Evolutionary conservation across 2,329 filamentous ascomycete genomes (phyloP), one percentile per base, ranked within the genome.

Genomic region (Fusarium poae): DNA sequence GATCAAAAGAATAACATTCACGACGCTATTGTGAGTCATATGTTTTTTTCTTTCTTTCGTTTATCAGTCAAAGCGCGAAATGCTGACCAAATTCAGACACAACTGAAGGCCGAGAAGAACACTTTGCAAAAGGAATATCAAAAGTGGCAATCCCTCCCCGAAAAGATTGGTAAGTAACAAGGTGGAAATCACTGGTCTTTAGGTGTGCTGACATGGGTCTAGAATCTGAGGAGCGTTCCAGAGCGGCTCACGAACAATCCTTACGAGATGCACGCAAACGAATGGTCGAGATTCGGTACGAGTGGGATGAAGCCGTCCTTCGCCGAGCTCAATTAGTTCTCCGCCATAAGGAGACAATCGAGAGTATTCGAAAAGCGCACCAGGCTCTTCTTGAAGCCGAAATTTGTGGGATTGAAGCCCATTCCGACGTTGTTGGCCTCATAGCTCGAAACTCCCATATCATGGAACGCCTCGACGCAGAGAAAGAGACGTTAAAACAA

Each of bases 341-440:
- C 34, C 74, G 78, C 40, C 85, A 86, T 70, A 82, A 89, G 77
- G 84, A 86, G 68, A 82, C 87, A 6, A 85, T 97, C 10, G 84
- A 85, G n/a, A 75, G 79, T 21, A 85, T 97, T 44, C 86, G 88
- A 16, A 78, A 82, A 49, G 84, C 88, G 8, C 88, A 92, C 53
- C 84, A 90, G 45, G 85, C 86, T 16, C 80, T 93, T 13, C 79
- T 94, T 18, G 89, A 94, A 72, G 88, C 87, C 3, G 86, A 92
- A 70, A 84, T 97, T 44, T 84, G 89, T 64, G 81, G 87, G 1
- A 86, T 97, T 30, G 96, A 99, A 81, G 94, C 93, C 2, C 78
- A 84, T n/a, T 97, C 94, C 0, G 96, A 99, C 73, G 79, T 91
- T 4, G 84, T 88, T 44, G 86, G 87, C 8, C 82, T 97, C n/a